phyloP scores from a whole-genome alignment of 768 basidiomycete genomes.

The Lentinula aciculospora region DNA sequence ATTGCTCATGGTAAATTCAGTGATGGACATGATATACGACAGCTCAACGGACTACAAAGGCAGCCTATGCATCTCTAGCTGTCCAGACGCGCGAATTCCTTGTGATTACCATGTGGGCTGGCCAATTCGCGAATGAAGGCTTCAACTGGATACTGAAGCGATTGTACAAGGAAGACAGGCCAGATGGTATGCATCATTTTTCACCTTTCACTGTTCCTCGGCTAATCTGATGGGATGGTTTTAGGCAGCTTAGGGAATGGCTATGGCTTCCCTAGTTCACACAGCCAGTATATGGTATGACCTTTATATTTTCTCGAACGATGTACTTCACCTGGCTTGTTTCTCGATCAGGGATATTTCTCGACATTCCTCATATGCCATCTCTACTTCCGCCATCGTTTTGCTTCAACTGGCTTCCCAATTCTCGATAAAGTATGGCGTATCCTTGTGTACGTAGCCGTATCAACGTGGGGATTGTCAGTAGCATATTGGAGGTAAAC shows the following conservation, averaged over 20 bases:
- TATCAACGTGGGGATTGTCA: slow-evolving; percentile 50
- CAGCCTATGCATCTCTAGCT: slow-evolving; percentile 72
- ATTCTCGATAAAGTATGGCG: slow-evolving; percentile 51
- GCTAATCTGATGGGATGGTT: background rate
- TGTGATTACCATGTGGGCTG: slow-evolving; percentile 81
- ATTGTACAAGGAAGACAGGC: slow-evolving; percentile 61
- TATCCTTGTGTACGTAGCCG: slow-evolving; percentile 36
- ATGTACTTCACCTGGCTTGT: too few relatives aligned
- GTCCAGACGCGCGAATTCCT: slow-evolving; percentile 74
- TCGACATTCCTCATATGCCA: slow-evolving; percentile 72
- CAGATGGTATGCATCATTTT: slow-evolving; percentile 40
- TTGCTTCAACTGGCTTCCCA: slow-evolving; percentile 43
- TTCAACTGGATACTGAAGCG: slow-evolving; percentile 69
- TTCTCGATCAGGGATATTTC: slow-evolving; percentile 59
- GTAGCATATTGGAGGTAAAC: slow-evolving; percentile 78
- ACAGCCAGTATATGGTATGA: slow-evolving; percentile 74
- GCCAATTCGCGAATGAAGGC: slow-evolving; percentile 67
- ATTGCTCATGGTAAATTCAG: slow-evolving; percentile 55
- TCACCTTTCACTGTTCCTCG: background rate
- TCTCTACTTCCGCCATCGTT: slow-evolving; percentile 63
- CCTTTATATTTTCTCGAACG: too few relatives aligned
- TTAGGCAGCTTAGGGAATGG: slow-evolving; percentile 58
- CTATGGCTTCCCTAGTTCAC: slow-evolving; percentile 85
- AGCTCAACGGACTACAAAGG: slow-evolving; percentile 32
- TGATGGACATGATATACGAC: background rate